Percentiles rank a stretch among this genome's conserved stretches.
These are phyloP conservation scores for Paracoccidioides lutzii DNA, from an alignment of 2,329 filamentous ascomycete genomes.

Conservation along the genomic window DNA sequence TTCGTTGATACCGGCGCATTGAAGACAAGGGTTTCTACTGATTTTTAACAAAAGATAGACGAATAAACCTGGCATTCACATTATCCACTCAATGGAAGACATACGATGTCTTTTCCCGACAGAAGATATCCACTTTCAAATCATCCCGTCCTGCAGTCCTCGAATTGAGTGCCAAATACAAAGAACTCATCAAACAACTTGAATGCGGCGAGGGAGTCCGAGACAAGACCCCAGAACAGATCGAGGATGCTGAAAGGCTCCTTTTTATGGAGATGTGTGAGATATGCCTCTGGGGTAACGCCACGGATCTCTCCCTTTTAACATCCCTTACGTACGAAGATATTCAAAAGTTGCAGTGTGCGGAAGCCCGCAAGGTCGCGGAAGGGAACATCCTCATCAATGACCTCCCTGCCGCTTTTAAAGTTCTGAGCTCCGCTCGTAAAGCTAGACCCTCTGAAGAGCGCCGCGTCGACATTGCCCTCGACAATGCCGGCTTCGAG, in stretches of 20 bases:
- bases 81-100: slow-evolving; percentile 70
- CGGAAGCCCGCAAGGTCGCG: slow-evolving; percentile 68
- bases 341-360: slow-evolving; percentile 90
- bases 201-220: slow-evolving; percentile 38
- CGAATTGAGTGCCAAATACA: slow-evolving; percentile 69
- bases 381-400: slow-evolving; percentile 90
- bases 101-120: slow-evolving; percentile 79
- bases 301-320: slow-evolving; percentile 81
- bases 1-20: slow-evolving; percentile 13
- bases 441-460: slow-evolving; percentile 46
- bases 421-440: slow-evolving; percentile 52
- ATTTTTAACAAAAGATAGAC: slow-evolving; percentile 38
- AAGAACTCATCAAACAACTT: slow-evolving; percentile 57
- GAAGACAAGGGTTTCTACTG: slow-evolving; percentile 25
- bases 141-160: slow-evolving; percentile 78
- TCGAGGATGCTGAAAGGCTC: slow-evolving; percentile 57
- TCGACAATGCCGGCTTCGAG: slow-evolving; percentile 96
- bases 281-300: slow-evolving; percentile 95
- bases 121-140: slow-evolving; percentile 85
- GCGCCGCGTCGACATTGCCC: slow-evolving; percentile 78
- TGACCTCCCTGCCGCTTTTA: slow-evolving; percentile 62
- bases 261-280: slow-evolving; percentile 90
- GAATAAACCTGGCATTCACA: slow-evolving; percentile 66
- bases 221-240: slow-evolving; percentile 28
- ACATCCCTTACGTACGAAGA: slow-evolving; percentile 88